These are phyloP conservation scores for Phytophthora citricola DNA, from an alignment of 352 stramenopile genomes.

Conservation along the genomic window DNA sequence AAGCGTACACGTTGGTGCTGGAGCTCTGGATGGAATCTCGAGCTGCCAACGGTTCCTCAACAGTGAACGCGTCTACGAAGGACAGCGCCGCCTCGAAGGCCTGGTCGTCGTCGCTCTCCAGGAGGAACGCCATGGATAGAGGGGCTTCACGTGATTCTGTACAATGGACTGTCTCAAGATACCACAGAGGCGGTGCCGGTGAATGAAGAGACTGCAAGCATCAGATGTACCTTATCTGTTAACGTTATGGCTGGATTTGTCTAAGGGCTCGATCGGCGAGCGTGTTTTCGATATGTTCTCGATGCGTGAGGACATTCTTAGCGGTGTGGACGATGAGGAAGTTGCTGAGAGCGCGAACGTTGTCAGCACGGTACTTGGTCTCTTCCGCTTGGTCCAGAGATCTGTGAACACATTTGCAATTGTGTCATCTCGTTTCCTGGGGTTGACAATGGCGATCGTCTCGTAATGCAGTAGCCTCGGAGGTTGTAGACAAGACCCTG, in stretches of 20 bases:
- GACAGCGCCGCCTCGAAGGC: constrained; percentile 30
- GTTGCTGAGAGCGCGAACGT: constrained; percentile 45
- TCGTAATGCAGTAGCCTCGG: constrained; percentile 62
- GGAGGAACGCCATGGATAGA: constrained; percentile 18
- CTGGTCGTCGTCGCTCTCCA: constrained; percentile 20
- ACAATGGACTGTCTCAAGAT: constrained; percentile 26
- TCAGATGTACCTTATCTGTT: background rate
- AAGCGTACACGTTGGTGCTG: no score
- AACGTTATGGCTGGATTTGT: constrained; percentile 2
- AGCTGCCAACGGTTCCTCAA: background rate
- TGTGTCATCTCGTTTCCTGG: constrained; percentile 38
- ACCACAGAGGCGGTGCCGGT: background rate
- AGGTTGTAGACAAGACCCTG: constrained; percentile 43
- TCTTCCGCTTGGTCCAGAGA: constrained; percentile 44
- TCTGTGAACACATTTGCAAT: constrained; percentile 55
- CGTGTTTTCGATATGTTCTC: constrained; percentile 54
- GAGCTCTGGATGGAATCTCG: background rate
- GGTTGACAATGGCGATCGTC: constrained; percentile 34
- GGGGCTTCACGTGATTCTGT: background rate
- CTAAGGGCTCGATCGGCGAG: constrained; percentile 30
- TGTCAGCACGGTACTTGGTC: constrained; percentile 27
- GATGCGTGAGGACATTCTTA: constrained; percentile 39
- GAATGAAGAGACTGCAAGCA: no score
- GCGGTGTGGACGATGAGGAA: constrained; percentile 46
- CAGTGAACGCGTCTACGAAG: constrained; percentile 30